Percentiles rank a stretch among this genome's conserved stretches.
Conservation (phyloP, 192 early-diverging fungal genomes). For the Diversispora epigaea region DNA sequence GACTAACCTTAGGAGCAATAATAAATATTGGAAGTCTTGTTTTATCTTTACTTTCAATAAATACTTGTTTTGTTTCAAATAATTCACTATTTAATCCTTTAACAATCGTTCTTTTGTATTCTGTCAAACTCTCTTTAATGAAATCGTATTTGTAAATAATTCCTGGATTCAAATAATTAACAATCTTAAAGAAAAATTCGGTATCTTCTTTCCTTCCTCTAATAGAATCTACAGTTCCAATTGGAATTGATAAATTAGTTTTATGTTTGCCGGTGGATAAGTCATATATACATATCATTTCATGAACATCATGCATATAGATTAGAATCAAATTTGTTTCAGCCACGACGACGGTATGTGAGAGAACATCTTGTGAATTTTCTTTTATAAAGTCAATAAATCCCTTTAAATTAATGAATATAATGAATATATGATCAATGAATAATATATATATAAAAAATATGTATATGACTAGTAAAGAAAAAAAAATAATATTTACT, state of each 20-base stretch:
- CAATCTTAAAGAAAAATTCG: slow-evolving; percentile 58
- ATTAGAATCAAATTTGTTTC: slow-evolving; percentile 57
- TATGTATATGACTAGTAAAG: neutral
- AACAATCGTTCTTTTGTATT: slow-evolving; percentile 49
- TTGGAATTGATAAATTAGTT: slow-evolving; percentile 46
- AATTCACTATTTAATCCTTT: slow-evolving; percentile 48
- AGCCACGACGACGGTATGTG: slow-evolving; percentile 43
- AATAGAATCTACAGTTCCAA: slow-evolving; percentile 50
- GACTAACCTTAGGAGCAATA: slow-evolving; percentile 49
- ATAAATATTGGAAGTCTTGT: slow-evolving; percentile 72
- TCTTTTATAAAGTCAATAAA: slow-evolving; percentile 65
- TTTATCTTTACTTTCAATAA: slow-evolving; percentile 63
- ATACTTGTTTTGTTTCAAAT: slow-evolving; percentile 66
- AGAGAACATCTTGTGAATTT: slow-evolving; percentile 49
- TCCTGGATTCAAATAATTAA: slow-evolving; percentile 59
- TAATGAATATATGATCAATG: no score
- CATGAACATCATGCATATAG: slow-evolving; percentile 67
- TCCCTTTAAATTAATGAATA: slow-evolving; percentile 34
- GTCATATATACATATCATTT: slow-evolving; percentile 46
- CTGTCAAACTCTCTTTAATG: slow-evolving; percentile 33
- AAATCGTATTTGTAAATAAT: slow-evolving; percentile 63
- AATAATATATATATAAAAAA: neutral
- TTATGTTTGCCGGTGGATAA: slow-evolving; percentile 45
- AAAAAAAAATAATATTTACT: slow-evolving; percentile 31
- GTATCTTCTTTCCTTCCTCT: slow-evolving; percentile 41